phyloP scores from a whole-genome alignment of 345 rosid genomes.

The Leavenworthia alabamica region DNA sequence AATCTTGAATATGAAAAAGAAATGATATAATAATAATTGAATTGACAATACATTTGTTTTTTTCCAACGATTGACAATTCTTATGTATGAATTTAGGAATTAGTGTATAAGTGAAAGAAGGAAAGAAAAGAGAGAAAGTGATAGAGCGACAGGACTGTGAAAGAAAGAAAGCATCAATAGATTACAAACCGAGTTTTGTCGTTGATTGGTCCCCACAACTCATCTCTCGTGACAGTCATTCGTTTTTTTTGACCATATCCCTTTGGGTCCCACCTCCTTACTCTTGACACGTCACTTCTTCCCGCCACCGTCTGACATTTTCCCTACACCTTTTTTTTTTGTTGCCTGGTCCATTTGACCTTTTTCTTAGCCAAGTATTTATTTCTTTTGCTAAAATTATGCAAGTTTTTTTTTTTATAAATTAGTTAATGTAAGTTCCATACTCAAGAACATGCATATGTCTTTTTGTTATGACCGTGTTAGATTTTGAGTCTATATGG shows the following conservation, averaged over 20 bases:
- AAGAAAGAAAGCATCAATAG: conserved; percentile 8
- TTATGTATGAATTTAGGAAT: conserved; percentile 10
- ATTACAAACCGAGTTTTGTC: conserved; percentile 9
- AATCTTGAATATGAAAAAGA: not conserved
- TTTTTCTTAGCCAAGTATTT: not conserved
- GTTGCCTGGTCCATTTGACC: conserved; percentile 3
- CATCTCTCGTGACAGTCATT: conserved; percentile 20
- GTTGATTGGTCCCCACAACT: conserved; percentile 24
- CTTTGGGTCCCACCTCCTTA: conserved; percentile 7
- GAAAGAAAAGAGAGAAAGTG: not conserved
- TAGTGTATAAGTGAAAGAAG: not conserved
- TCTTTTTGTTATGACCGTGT: not conserved
- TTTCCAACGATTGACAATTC: conserved; percentile 4
- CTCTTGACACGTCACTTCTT: conserved; percentile 30
- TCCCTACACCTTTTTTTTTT: not conserved
- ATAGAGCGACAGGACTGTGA: conserved; percentile 29
- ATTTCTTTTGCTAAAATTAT: not conserved
- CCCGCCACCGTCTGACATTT: conserved; percentile 21
- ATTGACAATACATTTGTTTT: not conserved
- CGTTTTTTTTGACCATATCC: conserved; percentile 14
- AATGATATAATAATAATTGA: not conserved
- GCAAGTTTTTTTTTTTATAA: not conserved
- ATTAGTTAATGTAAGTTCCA: not conserved
- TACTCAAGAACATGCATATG: not conserved
- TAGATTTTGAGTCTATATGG: not conserved